phyloP scores from a whole-genome alignment of 768 basidiomycete genomes.

The Gautieria morchelliformis region DNA sequence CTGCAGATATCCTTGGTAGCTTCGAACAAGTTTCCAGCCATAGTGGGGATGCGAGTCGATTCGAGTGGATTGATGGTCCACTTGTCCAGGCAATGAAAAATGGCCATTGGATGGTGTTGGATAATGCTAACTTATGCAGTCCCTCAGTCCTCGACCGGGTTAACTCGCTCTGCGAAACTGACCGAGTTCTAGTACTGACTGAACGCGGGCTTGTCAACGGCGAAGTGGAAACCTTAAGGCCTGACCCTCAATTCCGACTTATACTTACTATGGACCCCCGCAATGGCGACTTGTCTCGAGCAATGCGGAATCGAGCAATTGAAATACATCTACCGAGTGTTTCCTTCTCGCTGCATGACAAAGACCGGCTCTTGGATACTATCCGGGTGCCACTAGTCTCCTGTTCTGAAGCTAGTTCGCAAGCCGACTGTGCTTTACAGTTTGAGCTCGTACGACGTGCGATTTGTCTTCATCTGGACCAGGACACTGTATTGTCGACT shows the following conservation, averaged over 20 bases:
- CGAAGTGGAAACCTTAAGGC: conserved; percentile 58
- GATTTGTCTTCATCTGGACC: not conserved
- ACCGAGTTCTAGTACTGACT: conserved; percentile 74
- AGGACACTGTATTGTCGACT: not conserved
- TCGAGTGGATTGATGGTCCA: conserved; percentile 95
- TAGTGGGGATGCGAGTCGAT: conserved; percentile 37
- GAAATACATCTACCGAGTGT: conserved; percentile 53
- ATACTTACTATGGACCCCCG: conserved; percentile 92
- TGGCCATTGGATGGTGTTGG: conserved; percentile 86
- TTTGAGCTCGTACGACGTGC: conserved; percentile 1
- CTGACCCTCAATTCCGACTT: conserved; percentile 84
- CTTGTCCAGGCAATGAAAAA: conserved; percentile 75
- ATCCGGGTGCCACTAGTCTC: not conserved
- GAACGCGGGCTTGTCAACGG: conserved; percentile 84
- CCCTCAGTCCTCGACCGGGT: conserved; percentile 93
- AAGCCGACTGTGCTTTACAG: not conserved
- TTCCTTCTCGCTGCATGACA: not conserved
- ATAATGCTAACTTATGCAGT: conserved; percentile 90
- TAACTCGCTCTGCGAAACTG: conserved; percentile 88
- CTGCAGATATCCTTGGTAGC: conserved; percentile 87
- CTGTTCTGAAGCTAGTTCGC: not conserved
- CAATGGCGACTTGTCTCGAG: conserved; percentile 88
- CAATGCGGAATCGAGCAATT: conserved; percentile 96
- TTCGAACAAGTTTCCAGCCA: conserved; percentile 75
- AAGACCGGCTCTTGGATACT: not conserved